phyloP scores from a whole-genome alignment of 805 yeast genomes.

The Diddensiella santjacobensis region DNA sequence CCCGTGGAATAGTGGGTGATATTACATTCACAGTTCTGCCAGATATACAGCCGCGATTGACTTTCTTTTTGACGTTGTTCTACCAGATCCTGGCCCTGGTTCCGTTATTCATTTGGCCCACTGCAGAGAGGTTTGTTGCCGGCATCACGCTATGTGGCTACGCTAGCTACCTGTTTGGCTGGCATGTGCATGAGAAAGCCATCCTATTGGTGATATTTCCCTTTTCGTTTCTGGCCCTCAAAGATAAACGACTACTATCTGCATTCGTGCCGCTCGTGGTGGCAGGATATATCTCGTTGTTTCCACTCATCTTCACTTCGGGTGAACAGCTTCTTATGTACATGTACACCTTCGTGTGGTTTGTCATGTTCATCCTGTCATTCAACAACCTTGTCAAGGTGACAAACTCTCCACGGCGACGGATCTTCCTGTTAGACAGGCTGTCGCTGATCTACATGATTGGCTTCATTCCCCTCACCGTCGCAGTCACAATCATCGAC shows the following conservation, averaged over 20 bases:
- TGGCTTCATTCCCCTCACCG: slow-evolving; percentile 63
- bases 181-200: slow-evolving; percentile 99
- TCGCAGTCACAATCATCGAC: slow-evolving; percentile 54
- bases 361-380: slow-evolving; percentile 67
- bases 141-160: slow-evolving; percentile 85
- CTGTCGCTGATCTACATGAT: slow-evolving; percentile 61
- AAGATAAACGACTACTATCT: slow-evolving; percentile 66
- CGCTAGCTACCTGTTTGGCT: slow-evolving; percentile 89
- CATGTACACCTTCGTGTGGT: slow-evolving; percentile 79
- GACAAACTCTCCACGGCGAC: slow-evolving; percentile 18
- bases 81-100: slow-evolving; percentile 75
- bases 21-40: slow-evolving; percentile 79
- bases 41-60: slow-evolving; percentile 67
- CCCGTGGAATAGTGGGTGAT: slow-evolving; percentile 91
- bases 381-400: slow-evolving; percentile 50
- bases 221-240: slow-evolving; percentile 66
- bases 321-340: slow-evolving; percentile 77
- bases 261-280: slow-evolving; percentile 69
- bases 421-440: slow-evolving; percentile 64
- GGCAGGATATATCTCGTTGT: slow-evolving; percentile 81
- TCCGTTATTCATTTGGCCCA: slow-evolving; percentile 61
- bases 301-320: slow-evolving; percentile 79
- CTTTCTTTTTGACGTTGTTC: slow-evolving; percentile 77
- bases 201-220: slow-evolving; percentile 87
- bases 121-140: slow-evolving; percentile 74